Evolutionary conservation across 2,329 filamentous ascomycete species (phyloP).

Genomic region (Fusarium sp.): DNA sequence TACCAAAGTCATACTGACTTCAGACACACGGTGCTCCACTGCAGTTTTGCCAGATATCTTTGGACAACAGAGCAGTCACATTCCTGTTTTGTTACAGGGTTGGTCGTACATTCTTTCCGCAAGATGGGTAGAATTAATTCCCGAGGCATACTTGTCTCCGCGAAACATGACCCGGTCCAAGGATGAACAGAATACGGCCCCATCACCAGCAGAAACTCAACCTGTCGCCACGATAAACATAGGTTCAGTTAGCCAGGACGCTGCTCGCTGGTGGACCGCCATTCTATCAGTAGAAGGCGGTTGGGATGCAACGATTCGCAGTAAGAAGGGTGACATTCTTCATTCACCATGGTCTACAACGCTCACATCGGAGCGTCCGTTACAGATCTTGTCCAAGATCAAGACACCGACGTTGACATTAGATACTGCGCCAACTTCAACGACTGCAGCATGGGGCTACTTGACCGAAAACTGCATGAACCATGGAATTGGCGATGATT

Average conservation of each 20-base stretch:
- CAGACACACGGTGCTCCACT: rapidly evolving
- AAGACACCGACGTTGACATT: rapidly evolving
- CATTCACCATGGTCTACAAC: too few relatives aligned
- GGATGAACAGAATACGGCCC: too few relatives aligned
- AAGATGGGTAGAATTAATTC: too few relatives aligned
- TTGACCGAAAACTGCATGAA: rapidly evolving
- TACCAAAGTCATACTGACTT: too few relatives aligned
- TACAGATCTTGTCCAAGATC: rapidly evolving
- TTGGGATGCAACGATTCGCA: too few relatives aligned
- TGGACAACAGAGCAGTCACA: rapidly evolving
- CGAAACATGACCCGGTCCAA: rapidly evolving
- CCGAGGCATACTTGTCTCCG: rapidly evolving
- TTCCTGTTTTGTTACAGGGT: rapidly evolving
- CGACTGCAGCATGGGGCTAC: too few relatives aligned
- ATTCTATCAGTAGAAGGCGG: rapidly evolving
- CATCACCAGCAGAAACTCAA: too few relatives aligned
- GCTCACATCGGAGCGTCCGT: rapidly evolving
- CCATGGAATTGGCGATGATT: rapidly evolving
- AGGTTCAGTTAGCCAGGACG: too few relatives aligned
- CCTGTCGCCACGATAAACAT: too few relatives aligned
- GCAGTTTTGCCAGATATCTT: too few relatives aligned
- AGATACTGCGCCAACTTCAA: rapidly evolving
- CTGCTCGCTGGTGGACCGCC: too few relatives aligned
- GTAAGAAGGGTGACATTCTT: rapidly evolving
- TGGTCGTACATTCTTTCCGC: too few relatives aligned